These are phyloP conservation scores for Starmerella stigmatis DNA, from an alignment of 805 yeast species.

Conservation along the genomic window DNA sequence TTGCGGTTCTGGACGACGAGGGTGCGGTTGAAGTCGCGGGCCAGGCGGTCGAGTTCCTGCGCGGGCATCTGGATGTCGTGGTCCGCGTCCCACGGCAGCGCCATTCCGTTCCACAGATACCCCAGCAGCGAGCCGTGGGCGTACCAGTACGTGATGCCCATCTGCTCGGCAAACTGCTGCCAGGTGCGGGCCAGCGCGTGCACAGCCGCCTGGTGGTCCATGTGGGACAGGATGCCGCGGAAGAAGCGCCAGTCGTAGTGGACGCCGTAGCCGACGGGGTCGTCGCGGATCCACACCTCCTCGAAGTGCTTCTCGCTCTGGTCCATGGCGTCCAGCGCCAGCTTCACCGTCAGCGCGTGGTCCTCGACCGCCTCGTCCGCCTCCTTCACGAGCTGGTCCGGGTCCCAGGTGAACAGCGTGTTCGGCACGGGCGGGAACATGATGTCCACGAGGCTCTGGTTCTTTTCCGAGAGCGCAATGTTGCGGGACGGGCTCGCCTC, in stretches of 20 bases:
- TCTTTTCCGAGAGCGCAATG: slow-evolving; percentile 1
- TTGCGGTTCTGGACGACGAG: slow-evolving; percentile 38
- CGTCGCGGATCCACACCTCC: slow-evolving; percentile 16
- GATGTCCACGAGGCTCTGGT: slow-evolving; percentile 1
- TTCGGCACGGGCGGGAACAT: slow-evolving; percentile 11
- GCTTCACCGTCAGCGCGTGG: slow-evolving; percentile 13
- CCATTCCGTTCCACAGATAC: slow-evolving; percentile 41
- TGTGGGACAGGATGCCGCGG: slow-evolving; percentile 34
- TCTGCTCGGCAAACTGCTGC: slow-evolving; percentile 37
- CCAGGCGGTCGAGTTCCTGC: slow-evolving; percentile 37
- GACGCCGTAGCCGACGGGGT: slow-evolving; percentile 24
- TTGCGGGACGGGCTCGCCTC: slow-evolving; percentile 7
- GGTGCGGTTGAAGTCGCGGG: slow-evolving; percentile 41
- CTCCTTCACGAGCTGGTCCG: neutral
- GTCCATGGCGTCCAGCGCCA: slow-evolving; percentile 1
- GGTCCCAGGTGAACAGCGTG: slow-evolving; percentile 13
- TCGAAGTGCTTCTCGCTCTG: slow-evolving; percentile 15
- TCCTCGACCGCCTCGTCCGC: neutral
- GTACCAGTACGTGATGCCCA: slow-evolving; percentile 39
- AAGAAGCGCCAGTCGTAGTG: slow-evolving; percentile 62
- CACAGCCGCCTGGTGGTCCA: slow-evolving; percentile 38
- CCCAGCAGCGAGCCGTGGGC: slow-evolving; percentile 43
- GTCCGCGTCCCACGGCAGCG: slow-evolving; percentile 46
- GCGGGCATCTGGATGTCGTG: slow-evolving; percentile 45
- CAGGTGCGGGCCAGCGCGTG: slow-evolving; percentile 42